Evolutionary conservation across 805 yeast genomes (phyloP).

Genomic region (Sungouiella blattae): DNA sequence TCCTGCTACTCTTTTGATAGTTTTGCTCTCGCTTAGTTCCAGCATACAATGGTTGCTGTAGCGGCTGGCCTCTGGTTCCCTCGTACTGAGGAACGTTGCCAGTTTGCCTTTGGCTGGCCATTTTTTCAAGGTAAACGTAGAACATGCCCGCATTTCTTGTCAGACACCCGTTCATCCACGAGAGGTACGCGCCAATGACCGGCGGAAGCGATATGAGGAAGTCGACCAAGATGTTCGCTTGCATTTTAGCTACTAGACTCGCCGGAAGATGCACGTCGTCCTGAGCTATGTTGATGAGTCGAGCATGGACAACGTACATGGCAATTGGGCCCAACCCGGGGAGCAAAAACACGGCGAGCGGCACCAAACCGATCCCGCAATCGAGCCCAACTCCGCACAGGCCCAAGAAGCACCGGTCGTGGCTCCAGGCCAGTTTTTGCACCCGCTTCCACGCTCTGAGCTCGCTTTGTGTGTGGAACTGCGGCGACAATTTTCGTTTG

Average conservation of each 20-base stretch:
- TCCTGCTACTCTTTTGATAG: neutral
- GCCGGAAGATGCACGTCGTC: conserved; percentile 55
- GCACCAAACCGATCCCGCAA: conserved; percentile 77
- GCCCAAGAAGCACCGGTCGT: conserved; percentile 81
- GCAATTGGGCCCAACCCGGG: conserved; percentile 84
- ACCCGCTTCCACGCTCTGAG: conserved; percentile 66
- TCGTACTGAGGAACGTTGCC: conserved; percentile 11
- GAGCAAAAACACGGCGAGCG: conserved; percentile 57
- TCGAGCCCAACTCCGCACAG: conserved; percentile 62
- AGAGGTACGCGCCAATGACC: conserved; percentile 67
- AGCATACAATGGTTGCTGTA: neutral
- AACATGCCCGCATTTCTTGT: conserved; percentile 85
- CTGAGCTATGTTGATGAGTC: conserved; percentile 61
- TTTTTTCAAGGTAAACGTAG: conserved; percentile 32
- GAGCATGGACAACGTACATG: conserved; percentile 76
- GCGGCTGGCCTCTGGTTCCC: conserved; percentile 4
- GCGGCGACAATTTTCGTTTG: conserved; percentile 56
- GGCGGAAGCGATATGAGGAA: conserved; percentile 76
- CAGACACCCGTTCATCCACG: conserved; percentile 83
- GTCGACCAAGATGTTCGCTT: conserved; percentile 73
- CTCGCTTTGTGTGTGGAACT: conserved; percentile 47
- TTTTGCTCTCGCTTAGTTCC: conserved; percentile 2
- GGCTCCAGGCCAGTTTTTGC: conserved; percentile 80
- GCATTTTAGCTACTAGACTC: conserved; percentile 61
- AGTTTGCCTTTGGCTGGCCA: conserved; percentile 6